Conservation (phyloP, 768 basidiomycete species). For the Termitomyces sp. region DNA sequence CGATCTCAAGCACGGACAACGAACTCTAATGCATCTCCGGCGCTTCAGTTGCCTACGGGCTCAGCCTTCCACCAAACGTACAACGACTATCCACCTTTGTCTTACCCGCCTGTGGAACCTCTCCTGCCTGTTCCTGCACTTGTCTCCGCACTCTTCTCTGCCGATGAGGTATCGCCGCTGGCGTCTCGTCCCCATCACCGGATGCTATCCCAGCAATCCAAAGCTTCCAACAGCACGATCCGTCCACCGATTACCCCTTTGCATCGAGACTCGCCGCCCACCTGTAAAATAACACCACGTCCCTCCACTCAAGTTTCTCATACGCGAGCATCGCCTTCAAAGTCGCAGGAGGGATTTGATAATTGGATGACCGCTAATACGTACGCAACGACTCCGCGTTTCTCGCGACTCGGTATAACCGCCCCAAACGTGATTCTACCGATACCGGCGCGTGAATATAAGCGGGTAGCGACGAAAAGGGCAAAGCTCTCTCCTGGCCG, state of each 20-base stretch:
- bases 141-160: neutral
- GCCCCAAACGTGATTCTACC: constrained; percentile 34
- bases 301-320: neutral
- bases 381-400: constrained; percentile 33
- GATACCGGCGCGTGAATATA: constrained; percentile 30
- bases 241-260: neutral
- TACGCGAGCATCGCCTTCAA: constrained; percentile 4
- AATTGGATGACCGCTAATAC: constrained; percentile 33
- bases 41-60: neutral
- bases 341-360: constrained; percentile 10
- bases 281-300: neutral
- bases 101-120: neutral
- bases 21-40: neutral
- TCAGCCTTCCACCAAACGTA: neutral
- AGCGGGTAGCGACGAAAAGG: constrained; percentile 10
- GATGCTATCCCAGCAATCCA: neutral
- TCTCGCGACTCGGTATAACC: constrained; percentile 32
- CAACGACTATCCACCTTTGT: neutral
- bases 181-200: neutral
- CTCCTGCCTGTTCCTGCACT: neutral
- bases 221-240: neutral
- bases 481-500: constrained; percentile 7
- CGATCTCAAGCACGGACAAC: neutral
- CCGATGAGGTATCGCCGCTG: neutral
- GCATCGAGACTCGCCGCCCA: neutral